phyloP scores from a whole-genome alignment of 2,329 filamentous ascomycete genomes.

The Stagonosporopsis tanaceti region DNA sequence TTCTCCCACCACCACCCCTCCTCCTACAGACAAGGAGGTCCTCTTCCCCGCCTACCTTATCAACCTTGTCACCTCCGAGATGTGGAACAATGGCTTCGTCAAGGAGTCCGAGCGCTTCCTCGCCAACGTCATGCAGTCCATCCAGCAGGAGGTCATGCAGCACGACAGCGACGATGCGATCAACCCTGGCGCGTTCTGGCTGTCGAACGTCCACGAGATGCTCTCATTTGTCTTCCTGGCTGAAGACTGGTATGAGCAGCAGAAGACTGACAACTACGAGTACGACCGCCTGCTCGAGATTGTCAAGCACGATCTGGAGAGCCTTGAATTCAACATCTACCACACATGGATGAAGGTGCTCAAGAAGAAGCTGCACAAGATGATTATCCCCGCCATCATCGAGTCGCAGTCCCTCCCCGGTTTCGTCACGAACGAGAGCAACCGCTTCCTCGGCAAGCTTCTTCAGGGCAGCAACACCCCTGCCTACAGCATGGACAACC shows the following conservation, averaged over 20 bases:
- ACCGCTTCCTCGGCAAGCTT: slow-evolving; percentile 96
- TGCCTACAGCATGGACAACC: slow-evolving; percentile 99
- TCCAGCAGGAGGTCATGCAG: slow-evolving; percentile 99
- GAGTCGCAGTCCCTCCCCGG: slow-evolving; percentile 97
- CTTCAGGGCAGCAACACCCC: slow-evolving; percentile 88
- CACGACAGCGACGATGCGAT: slow-evolving; percentile 97
- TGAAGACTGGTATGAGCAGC: slow-evolving; percentile 99
- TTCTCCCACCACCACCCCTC: slow-evolving; percentile 81
- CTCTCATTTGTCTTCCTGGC: slow-evolving; percentile 98
- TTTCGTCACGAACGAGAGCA: slow-evolving; percentile 98
- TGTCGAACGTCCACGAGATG: slow-evolving; percentile 99
- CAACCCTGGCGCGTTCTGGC: slow-evolving; percentile 97
- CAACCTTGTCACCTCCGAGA: slow-evolving; percentile 98
- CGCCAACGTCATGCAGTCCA: slow-evolving; percentile 99
- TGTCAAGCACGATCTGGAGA: slow-evolving; percentile 98
- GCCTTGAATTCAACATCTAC: slow-evolving; percentile 99
- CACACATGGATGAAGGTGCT: slow-evolving; percentile 99
- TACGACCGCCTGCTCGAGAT: slow-evolving; percentile 97
- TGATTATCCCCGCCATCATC: slow-evolving; percentile 99
- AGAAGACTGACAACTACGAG: slow-evolving; percentile 99
- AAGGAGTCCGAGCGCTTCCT: slow-evolving; percentile 99
- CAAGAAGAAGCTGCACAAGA: slow-evolving; percentile 99
- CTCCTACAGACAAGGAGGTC: slow-evolving; percentile 97
- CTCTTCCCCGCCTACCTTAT: slow-evolving; percentile 98
- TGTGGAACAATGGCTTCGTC: slow-evolving; percentile 99